Percentiles rank a stretch among this genome's conserved stretches.
phyloP scores from a whole-genome alignment of 1,284 basidiomycete genomes.

The Irpex sp. region DNA sequence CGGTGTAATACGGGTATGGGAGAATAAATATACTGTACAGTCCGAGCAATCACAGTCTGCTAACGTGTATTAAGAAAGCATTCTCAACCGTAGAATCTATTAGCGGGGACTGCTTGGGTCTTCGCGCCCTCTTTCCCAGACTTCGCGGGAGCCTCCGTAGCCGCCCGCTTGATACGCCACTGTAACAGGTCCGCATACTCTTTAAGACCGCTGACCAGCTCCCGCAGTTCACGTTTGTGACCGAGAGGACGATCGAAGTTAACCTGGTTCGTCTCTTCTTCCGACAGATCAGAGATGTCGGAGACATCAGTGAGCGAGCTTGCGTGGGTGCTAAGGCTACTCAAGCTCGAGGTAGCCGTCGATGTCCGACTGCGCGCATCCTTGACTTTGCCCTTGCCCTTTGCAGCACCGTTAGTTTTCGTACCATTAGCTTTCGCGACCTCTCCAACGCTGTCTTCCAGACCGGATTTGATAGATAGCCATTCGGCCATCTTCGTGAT shows the following conservation, averaged over 20 bases:
- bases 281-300: conserved; percentile 29
- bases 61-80: not conserved
- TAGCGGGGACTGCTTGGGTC: conserved; percentile 28
- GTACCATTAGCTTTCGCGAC: conserved; percentile 12
- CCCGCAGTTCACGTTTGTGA: conserved; percentile 30
- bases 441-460: conserved; percentile 40
- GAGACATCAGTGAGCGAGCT: conserved; percentile 23
- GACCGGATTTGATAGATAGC: conserved; percentile 60
- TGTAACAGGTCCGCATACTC: conserved; percentile 42
- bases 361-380: conserved; percentile 6
- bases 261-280: conserved; percentile 19
- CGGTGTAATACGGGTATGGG: not conserved
- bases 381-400: not conserved
- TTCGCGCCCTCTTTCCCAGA: conserved; percentile 13
- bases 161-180: conserved; percentile 41
- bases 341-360: conserved; percentile 11
- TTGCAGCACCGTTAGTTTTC: conserved; percentile 21
- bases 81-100: conserved; percentile 26
- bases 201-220: conserved; percentile 35
- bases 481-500: conserved; percentile 74
- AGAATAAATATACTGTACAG: not conserved
- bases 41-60: not conserved
- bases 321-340: conserved; percentile 13
- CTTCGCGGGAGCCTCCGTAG: conserved; percentile 16
- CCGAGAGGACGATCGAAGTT: not conserved